Percentiles rank a stretch among this genome's conserved stretches.
phyloP scores from a whole-genome alignment of 208 protist genomes.

The Trypanosoma melophagium region DNA sequence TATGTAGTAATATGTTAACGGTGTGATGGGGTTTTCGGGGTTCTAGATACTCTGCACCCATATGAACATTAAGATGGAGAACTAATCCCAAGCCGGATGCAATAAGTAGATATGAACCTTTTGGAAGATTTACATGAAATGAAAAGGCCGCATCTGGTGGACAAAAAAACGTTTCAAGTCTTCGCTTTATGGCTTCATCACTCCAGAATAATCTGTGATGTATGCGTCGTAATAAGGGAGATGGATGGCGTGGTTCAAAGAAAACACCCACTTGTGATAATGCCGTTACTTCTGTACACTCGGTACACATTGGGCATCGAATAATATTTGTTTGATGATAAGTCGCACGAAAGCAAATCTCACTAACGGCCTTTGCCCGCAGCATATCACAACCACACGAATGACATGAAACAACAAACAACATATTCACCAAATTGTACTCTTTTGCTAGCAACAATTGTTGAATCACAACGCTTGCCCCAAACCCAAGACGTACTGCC shows the following conservation, averaged over 20 bases:
- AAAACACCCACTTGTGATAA: constrained; percentile 63
- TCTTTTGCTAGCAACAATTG: constrained; percentile 79
- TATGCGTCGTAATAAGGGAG: constrained; percentile 38
- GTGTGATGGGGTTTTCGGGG: constrained; percentile 37
- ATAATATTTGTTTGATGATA: constrained; percentile 69
- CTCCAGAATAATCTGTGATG: constrained; percentile 78
- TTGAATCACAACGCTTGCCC: constrained; percentile 58
- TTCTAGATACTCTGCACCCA: constrained; percentile 49
- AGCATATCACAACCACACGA: constrained; percentile 80
- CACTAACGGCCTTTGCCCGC: constrained; percentile 50
- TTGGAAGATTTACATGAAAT: constrained; percentile 49
- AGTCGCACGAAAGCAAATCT: constrained; percentile 61
- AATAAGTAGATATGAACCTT: constrained; percentile 60
- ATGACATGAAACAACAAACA: constrained; percentile 68
- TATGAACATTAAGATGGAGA: constrained; percentile 57
- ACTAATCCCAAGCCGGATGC: constrained; percentile 59
- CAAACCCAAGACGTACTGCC: constrained; percentile 47
- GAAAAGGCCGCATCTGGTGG: constrained; percentile 58
- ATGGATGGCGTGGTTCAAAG: constrained; percentile 53
- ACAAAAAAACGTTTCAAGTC: constrained; percentile 72
- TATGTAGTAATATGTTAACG: constrained; percentile 18
- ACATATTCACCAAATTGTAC: constrained; percentile 49
- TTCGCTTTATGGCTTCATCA: constrained; percentile 45
- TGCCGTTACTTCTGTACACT: constrained; percentile 51
- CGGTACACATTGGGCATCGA: constrained; percentile 78